These are phyloP conservation scores for Epichloe amarillans DNA, from an alignment of 2,329 filamentous ascomycete species.

Conservation along the genomic window DNA sequence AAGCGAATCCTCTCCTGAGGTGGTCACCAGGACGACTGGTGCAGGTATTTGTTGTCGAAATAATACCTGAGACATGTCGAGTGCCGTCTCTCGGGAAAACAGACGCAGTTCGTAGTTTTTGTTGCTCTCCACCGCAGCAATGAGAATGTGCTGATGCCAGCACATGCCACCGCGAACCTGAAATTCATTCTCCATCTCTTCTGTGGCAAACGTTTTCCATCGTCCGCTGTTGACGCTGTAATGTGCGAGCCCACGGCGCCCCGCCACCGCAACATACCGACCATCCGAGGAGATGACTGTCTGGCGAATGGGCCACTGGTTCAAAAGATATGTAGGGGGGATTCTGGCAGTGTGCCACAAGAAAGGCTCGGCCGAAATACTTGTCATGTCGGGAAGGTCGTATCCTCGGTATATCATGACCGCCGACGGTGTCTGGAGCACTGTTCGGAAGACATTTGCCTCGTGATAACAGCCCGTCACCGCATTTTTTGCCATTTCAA, in stretches of 20 bases:
- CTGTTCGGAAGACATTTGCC: constrained; percentile 77
- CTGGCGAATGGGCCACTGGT: constrained; percentile 86
- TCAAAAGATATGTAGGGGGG: constrained; percentile 69
- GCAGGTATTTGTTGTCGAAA: constrained; percentile 67
- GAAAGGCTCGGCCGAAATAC: constrained; percentile 81
- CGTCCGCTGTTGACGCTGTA: constrained; percentile 89
- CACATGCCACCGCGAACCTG: constrained; percentile 93
- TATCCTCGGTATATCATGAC: constrained; percentile 91
- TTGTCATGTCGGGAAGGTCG: constrained; percentile 78
- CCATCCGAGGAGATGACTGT: constrained; percentile 85
- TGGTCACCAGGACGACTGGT: constrained; percentile 78
- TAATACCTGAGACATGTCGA: constrained; percentile 61
- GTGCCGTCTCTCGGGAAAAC: constrained; percentile 72
- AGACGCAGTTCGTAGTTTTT: constrained; percentile 77
- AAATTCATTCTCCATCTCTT: constrained; percentile 75
- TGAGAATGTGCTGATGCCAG: constrained; percentile 92
- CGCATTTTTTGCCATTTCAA: constrained; percentile 93
- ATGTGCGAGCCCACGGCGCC: constrained; percentile 78
- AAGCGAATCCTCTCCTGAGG: constrained; percentile 84
- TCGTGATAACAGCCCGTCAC: constrained; percentile 83
- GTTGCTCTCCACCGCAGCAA: constrained; percentile 82
- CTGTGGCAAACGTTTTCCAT: constrained; percentile 88
- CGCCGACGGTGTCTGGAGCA: constrained; percentile 77
- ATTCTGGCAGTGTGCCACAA: constrained; percentile 92
- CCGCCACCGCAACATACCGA: constrained; percentile 91